phyloP scores from a whole-genome alignment of 2,329 filamentous ascomycete genomes.

The Cercospora nicotianae region DNA sequence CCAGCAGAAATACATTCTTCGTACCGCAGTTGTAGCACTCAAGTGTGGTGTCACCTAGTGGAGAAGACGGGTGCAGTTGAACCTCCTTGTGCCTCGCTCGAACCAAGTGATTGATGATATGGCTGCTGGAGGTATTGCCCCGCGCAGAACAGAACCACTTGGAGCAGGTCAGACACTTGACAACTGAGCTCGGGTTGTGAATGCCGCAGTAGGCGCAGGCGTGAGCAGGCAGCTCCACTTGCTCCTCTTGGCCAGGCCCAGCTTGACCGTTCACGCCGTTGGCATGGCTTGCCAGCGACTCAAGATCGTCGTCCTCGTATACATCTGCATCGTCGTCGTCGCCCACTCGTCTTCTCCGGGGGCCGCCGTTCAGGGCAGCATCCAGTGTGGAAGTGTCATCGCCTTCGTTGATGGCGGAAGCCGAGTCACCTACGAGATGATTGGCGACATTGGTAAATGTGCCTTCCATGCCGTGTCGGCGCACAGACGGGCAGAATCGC shows the following conservation, averaged over 20 bases:
- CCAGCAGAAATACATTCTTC: conserved; percentile 97
- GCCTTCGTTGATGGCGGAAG: conserved; percentile 82
- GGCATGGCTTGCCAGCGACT: conserved; percentile 76
- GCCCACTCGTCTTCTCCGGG: conserved; percentile 70
- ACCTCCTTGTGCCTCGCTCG: conserved; percentile 98
- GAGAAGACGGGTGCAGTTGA: conserved; percentile 88
- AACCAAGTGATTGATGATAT: conserved; percentile 97
- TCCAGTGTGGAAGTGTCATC: conserved; percentile 58
- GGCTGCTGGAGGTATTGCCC: conserved; percentile 92
- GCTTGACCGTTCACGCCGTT: conserved; percentile 67
- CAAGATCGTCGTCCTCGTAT: conserved; percentile 68
- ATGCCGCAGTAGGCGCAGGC: conserved; percentile 98
- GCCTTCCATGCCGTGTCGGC: conserved; percentile 65
- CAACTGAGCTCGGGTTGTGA: conserved; percentile 90
- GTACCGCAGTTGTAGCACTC: conserved; percentile 99
- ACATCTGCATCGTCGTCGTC: conserved; percentile 86
- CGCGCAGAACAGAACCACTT: conserved; percentile 99
- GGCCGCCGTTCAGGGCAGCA: conserved; percentile 70
- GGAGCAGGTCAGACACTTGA: conserved; percentile 91
- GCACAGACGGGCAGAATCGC: conserved; percentile 10
- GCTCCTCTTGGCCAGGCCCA: conserved; percentile 69
- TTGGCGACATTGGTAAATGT: conserved; percentile 87
- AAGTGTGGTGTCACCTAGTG: conserved; percentile 90
- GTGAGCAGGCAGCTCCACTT: conserved; percentile 81
- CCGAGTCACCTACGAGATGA: conserved; percentile 79